Evolutionary conservation across 805 yeast species (phyloP), one percentile per base, ranked within the genome.

Genomic region (Jamesozyma spencerorum): DNA sequence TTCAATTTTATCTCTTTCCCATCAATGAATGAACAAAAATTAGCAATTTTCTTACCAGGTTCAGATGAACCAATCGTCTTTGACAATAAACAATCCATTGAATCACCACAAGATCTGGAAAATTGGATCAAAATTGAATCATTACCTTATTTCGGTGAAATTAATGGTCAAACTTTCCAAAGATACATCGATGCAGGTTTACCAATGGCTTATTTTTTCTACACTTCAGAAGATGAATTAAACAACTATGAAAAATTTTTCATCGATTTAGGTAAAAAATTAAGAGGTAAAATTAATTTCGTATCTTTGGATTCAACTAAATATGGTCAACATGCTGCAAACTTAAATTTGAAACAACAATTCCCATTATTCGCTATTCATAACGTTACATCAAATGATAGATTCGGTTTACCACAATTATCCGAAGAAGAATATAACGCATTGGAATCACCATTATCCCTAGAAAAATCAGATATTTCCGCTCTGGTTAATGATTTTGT

Each of bases 351-450:
- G 77, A 72, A 81, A 65, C 83, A 86, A 60, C 77, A 79, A 55
- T 81, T 85, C 77, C 98, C 98, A 62, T 76, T 90, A 44, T 81
- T 92, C 57, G 95, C 79, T 37, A 81, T 90, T 53, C 97, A 90
- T 65, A 84, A 86, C 57, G 55, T 77, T 42, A 64, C 57, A 14
- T 58, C 66, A 34, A 83, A 86, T 70, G 70, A 72, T 63, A 92
- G 90, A 71, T 90, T 72, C 60, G 87, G 88, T 61, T 68, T 79
- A 54, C 65, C 75, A 49, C 95, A 88, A 70, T 34, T 60, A 33
- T 38, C 53, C n/a, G 54, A 51, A 8, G 61, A 55, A 38, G 58
- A 54, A 35, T 58, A 48, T 36, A 53, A 45, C 18, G 44, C 52
- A 18, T 41, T 55, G 38, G 43, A 37, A 11, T 51, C 44, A 32